Evolutionary conservation across 2,329 filamentous ascomycete species (phyloP).

Genomic region (Fonsecaea nubica): DNA sequence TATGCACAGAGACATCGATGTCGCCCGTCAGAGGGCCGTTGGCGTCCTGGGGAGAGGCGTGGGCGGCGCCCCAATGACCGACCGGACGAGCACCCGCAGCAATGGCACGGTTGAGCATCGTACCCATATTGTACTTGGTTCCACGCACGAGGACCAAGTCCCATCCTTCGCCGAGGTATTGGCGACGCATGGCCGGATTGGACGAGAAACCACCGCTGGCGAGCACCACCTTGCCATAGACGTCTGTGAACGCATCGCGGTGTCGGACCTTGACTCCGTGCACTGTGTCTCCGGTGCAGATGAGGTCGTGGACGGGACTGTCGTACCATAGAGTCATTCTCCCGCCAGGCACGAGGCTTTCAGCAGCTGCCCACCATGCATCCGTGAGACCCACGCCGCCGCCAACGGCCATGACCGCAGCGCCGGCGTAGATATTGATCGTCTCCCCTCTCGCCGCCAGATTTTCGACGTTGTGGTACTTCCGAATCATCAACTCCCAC

Average conservation of each 20-base stretch:
- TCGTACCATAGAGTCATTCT: constrained; percentile 26
- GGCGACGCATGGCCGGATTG: constrained; percentile 61
- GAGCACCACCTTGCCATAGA: constrained; percentile 52
- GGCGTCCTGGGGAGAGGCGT: constrained; percentile 69
- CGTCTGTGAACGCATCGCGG: constrained; percentile 15
- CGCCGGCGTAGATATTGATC: constrained; percentile 55
- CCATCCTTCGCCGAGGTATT: constrained; percentile 66
- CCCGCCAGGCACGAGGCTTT: constrained; percentile 4
- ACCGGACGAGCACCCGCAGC: constrained; percentile 57
- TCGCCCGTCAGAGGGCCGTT: constrained; percentile 64
- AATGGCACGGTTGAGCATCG: constrained; percentile 60
- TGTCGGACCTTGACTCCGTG: constrained; percentile 19
- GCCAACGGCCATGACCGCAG: constrained; percentile 63
- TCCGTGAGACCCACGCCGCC: constrained; percentile 57
- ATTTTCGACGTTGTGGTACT: constrained; percentile 67
- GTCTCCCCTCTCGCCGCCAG: constrained; percentile 42
- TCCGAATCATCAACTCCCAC: constrained; percentile 67
- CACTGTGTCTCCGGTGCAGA: constrained; percentile 44
- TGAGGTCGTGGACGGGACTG: constrained; percentile 43
- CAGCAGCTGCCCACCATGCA: constrained; percentile 41
- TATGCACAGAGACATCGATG: constrained; percentile 66
- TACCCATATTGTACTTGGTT: constrained; percentile 69
- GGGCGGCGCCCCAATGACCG: constrained; percentile 69
- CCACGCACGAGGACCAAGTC: constrained; percentile 68
- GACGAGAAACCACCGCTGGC: constrained; percentile 70